These are phyloP conservation scores for Stemphylium beticola DNA, from an alignment of 2,329 filamentous ascomycete species.

Conservation along the genomic window DNA sequence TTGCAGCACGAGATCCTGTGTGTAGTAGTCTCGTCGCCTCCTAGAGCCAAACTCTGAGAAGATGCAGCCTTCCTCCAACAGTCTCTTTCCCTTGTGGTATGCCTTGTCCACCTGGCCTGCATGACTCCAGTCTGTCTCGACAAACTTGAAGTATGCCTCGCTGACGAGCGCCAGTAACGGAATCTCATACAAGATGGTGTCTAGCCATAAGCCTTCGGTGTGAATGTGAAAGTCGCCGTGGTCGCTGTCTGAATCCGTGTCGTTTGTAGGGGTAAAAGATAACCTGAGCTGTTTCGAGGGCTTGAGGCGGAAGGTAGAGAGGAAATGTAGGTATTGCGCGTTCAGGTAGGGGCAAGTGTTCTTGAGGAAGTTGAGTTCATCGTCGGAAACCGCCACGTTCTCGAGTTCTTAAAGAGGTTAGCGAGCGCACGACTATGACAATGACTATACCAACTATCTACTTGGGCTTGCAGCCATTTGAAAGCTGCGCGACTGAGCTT, in stretches of 20 bases:
- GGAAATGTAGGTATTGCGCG: conserved; percentile 77
- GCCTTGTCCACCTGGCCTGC: conserved; percentile 85
- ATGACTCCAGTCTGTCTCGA: conserved; percentile 91
- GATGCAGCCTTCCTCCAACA: conserved; percentile 82
- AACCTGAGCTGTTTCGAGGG: conserved; percentile 80
- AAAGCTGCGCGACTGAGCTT: conserved; percentile 84
- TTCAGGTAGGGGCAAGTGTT: conserved; percentile 81
- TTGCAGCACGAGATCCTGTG: conserved; percentile 87
- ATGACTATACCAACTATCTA: conserved; percentile 65
- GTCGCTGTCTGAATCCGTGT: conserved; percentile 68
- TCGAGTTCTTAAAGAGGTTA: conserved; percentile 68
- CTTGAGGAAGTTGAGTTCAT: conserved; percentile 81
- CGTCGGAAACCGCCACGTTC: conserved; percentile 76
- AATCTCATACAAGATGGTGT: conserved; percentile 98
- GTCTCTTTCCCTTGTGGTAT: conserved; percentile 75
- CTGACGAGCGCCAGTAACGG: conserved; percentile 89
- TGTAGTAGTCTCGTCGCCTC: conserved; percentile 89
- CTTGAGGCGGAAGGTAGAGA: conserved; percentile 79
- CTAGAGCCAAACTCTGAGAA: conserved; percentile 95
- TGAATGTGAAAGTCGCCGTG: conserved; percentile 77
- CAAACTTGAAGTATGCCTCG: conserved; percentile 97
- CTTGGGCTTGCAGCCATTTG: conserved; percentile 83
- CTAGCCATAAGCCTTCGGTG: conserved; percentile 84
- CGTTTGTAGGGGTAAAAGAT: conserved; percentile 63
- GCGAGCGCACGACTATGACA: not conserved